Evolutionary conservation across 768 basidiomycete genomes (phyloP).

Genomic region (Rhizopogon vinicolor): DNA sequence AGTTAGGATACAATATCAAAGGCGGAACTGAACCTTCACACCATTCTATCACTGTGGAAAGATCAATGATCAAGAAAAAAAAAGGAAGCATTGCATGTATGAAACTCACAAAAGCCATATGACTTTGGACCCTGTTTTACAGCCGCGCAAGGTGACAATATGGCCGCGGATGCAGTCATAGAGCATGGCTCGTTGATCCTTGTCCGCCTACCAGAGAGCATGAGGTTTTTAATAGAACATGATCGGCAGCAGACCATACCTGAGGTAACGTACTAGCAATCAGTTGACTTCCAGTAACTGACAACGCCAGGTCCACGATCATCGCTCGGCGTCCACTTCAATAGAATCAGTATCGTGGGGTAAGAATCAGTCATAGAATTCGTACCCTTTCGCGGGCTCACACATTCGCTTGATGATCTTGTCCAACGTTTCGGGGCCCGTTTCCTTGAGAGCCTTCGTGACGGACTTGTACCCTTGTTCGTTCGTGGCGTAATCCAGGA

Average conservation of each 20-base stretch:
- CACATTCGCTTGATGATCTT: constrained; percentile 78
- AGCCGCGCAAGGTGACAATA: constrained; percentile 85
- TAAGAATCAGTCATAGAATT: not conserved
- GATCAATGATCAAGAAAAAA: constrained; percentile 1
- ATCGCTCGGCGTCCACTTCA: constrained; percentile 68
- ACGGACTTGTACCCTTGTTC: constrained; percentile 88
- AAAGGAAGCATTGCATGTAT: not conserved
- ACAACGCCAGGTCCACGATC: constrained; percentile 82
- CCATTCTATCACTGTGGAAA: constrained; percentile 53
- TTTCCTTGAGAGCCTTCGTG: constrained; percentile 83
- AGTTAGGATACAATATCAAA: constrained; percentile 9
- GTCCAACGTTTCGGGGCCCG: constrained; percentile 71
- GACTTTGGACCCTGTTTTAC: constrained; percentile 88
- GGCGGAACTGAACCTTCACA: constrained; percentile 14
- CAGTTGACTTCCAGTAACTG: constrained; percentile 79
- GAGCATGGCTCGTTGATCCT: constrained; percentile 76
- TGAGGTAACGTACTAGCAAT: constrained; percentile 79
- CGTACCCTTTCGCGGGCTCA: constrained; percentile 76
- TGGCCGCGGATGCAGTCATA: constrained; percentile 87
- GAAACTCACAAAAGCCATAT: constrained; percentile 76
- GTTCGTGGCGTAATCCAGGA: constrained; percentile 75
- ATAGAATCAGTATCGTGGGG: constrained; percentile 12
- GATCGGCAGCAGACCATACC: constrained; percentile 33
- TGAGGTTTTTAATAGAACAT: constrained; percentile 6
- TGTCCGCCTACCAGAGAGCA: constrained; percentile 56